These are phyloP conservation scores for Citrus sp. DNA, from an alignment of 345 rosid genomes.

Conservation along the genomic window DNA sequence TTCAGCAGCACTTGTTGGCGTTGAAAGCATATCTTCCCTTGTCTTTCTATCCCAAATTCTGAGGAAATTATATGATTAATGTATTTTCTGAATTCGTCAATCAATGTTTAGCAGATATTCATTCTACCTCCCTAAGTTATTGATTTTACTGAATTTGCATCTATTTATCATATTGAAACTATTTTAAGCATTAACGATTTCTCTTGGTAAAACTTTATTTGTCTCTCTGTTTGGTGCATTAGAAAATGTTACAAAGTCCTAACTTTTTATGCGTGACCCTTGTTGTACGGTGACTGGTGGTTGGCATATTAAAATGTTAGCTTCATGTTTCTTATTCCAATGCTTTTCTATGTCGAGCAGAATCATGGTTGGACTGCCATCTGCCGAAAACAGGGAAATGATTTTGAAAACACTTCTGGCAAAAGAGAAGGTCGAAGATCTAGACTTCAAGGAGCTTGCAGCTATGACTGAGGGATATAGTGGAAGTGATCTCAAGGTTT, in stretches of 20 bases:
- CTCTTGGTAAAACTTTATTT: background rate
- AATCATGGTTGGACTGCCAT: slow-evolving; percentile 95
- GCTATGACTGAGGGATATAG: slow-evolving; percentile 87
- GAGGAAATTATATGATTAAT: background rate
- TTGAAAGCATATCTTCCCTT: background rate
- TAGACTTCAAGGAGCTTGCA: slow-evolving; percentile 87
- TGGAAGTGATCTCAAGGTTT: slow-evolving; percentile 99
- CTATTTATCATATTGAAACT: background rate
- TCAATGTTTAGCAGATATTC: background rate
- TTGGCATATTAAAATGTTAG: background rate
- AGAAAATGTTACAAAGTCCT: background rate
- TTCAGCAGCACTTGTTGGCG: background rate
- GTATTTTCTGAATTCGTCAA: background rate
- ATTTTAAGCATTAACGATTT: background rate
- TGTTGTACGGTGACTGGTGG: background rate
- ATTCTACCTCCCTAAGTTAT: background rate
- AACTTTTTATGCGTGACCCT: background rate
- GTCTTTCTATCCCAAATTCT: background rate
- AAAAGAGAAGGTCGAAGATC: slow-evolving; percentile 69
- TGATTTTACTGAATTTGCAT: background rate
- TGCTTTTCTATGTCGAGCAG: slow-evolving; percentile 38
- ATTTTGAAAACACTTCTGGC: slow-evolving; percentile 82
- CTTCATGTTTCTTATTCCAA: background rate
- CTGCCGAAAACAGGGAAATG: slow-evolving; percentile 73
- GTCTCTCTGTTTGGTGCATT: background rate